phyloP scores from a whole-genome alignment of 208 protist genomes.

The Trichomonas tenax region DNA sequence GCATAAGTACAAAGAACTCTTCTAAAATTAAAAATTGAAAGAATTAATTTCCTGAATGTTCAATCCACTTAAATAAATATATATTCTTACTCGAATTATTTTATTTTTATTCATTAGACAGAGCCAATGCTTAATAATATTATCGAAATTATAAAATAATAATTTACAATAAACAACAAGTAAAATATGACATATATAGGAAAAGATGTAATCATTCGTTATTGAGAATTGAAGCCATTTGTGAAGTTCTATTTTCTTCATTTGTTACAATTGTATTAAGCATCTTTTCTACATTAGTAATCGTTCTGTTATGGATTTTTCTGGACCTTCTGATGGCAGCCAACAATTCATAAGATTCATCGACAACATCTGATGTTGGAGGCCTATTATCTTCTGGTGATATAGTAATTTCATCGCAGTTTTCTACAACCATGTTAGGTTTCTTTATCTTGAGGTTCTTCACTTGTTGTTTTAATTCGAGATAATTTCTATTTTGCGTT shows the following conservation, averaged over 20 bases:
- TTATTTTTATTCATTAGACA: too few relatives aligned
- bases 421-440: not conserved
- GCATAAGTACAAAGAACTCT: not conserved
- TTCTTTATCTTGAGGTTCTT: not conserved
- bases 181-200: too few relatives aligned
- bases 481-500: constrained; percentile 19
- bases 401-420: not conserved
- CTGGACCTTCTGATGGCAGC: not conserved
- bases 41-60: too few relatives aligned
- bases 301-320: not conserved
- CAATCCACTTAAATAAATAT: too few relatives aligned
- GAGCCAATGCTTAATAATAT: too few relatives aligned
- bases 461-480: constrained; percentile 2
- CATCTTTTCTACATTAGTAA: not conserved
- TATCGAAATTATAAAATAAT: too few relatives aligned
- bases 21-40: not conserved
- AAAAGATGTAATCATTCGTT: not conserved
- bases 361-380: not conserved
- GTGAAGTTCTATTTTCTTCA: not conserved
- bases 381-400: not conserved
- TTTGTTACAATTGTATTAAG: not conserved
- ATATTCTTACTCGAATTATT: too few relatives aligned
- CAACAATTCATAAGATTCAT: not conserved
- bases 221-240: not conserved
- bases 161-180: too few relatives aligned